phyloP scores from a whole-genome alignment of 1,139 yeast species.

The Yamadazyma conglobata region DNA sequence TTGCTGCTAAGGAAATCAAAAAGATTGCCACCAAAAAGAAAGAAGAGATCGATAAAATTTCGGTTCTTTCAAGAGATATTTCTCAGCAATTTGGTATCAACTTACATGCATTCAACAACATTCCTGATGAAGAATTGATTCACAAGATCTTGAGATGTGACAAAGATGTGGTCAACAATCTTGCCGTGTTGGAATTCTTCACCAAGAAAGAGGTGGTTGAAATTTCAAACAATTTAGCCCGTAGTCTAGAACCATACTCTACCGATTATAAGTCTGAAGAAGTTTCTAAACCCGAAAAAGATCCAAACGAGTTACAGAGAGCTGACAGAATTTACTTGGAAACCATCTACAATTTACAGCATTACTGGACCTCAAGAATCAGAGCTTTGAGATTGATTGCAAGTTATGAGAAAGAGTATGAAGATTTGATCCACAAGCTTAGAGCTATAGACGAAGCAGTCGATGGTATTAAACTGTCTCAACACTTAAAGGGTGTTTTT shows the following conservation, averaged over 20 bases:
- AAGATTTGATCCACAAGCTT: slow-evolving; percentile 59
- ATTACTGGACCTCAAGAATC: slow-evolving; percentile 78
- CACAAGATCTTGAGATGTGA: slow-evolving; percentile 62
- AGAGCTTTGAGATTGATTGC: slow-evolving; percentile 62
- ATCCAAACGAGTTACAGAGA: slow-evolving; percentile 68
- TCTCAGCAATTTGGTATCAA: slow-evolving; percentile 81
- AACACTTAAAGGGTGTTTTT: slow-evolving; percentile 60
- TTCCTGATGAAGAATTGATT: slow-evolving; percentile 56
- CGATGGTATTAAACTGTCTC: slow-evolving; percentile 55
- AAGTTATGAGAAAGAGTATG: slow-evolving; percentile 66
- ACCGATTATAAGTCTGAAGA: slow-evolving; percentile 50
- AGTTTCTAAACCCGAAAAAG: slow-evolving; percentile 61
- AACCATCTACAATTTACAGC: slow-evolving; percentile 68
- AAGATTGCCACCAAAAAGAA: slow-evolving; percentile 47
- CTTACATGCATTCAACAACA: slow-evolving; percentile 54
- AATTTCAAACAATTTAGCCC: slow-evolving; percentile 58
- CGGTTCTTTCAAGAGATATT: slow-evolving; percentile 65
- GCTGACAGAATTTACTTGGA: slow-evolving; percentile 75
- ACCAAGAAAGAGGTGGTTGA: slow-evolving; percentile 68
- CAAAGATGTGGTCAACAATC: slow-evolving; percentile 47
- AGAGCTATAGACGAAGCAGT: slow-evolving; percentile 64
- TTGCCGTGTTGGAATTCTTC: slow-evolving; percentile 69
- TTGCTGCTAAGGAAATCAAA: slow-evolving; percentile 77
- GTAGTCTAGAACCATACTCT: slow-evolving; percentile 66
- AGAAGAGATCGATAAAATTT: slow-evolving; percentile 48